Base-by-base conservation (phyloP, 306 rosid genomes). In the Ormosia emarginata region DNA sequence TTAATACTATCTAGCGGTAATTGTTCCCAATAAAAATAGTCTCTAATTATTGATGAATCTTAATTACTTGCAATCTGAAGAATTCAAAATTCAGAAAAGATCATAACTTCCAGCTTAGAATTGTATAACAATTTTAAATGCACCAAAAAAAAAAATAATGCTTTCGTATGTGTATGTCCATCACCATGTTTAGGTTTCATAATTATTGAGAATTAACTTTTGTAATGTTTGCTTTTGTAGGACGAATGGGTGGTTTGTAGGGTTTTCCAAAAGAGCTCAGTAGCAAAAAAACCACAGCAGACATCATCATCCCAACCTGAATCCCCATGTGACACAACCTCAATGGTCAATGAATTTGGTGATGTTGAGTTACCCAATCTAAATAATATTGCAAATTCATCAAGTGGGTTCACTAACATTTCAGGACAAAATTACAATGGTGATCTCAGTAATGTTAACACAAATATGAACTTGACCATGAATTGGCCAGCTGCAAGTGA, bases 231-330 rank as follows among this genome's bases (percentile, higher is more conserved):
- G 39, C 1, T 41, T 79, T 64, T 50, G 8, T 86, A 95, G 99
- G 94, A 95, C 50, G 98, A 93, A 73, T 95, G 98, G 98, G 99
- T 92, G 88, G 91, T 95, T 75, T 95, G 97, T 44, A 92, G 98
- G 91, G 90, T 95, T 62, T 95, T 95, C 86, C 91, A 95, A 14
- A 95, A 92, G 85, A 90, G 86, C 67, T 32, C 63, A 36, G 79
- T 92, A 50, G 56, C 70, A 33, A 95, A 88, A 63, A 95, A 85
- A 52, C 91, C 93, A 59, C 96, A 90, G 2, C 91, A 90, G 47
- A 32, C 89, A 11, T 63, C 84, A 40, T 85, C 91, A 3, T 86
- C 98, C 7, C 94, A 87, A 67, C 87, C 85, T 6, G 95, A 89
- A 3, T 95, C 99, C 4, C 95, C 89, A 2, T 87, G 97, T 77